Percentiles rank a stretch among this genome's conserved stretches.
Conservation (phyloP, 202 grass and related monocot species). For the Setaria viridis region DNA sequence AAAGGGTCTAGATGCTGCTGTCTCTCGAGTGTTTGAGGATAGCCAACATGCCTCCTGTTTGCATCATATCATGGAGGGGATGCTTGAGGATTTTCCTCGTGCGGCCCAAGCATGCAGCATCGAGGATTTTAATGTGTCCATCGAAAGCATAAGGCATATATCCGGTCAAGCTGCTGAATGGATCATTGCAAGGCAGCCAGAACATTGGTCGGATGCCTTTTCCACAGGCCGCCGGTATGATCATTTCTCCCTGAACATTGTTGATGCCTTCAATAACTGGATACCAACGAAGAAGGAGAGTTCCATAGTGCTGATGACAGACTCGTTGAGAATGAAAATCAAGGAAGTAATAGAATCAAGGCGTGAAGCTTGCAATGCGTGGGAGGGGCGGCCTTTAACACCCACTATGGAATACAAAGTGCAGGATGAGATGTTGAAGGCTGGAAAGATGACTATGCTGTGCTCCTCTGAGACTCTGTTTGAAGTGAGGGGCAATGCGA, state of each 20-base stretch:
- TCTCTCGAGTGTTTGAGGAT: slow-evolving; percentile 80
- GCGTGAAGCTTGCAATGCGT: slow-evolving; percentile 65
- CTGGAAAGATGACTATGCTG: slow-evolving; percentile 77
- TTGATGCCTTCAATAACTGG: slow-evolving; percentile 86
- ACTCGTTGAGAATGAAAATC: slow-evolving; percentile 74
- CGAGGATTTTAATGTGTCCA: slow-evolving; percentile 88
- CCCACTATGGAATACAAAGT: slow-evolving; percentile 87
- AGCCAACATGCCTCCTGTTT: slow-evolving; percentile 85
- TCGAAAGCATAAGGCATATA: slow-evolving; percentile 89
- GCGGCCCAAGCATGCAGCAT: slow-evolving; percentile 83
- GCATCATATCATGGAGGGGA: slow-evolving; percentile 78
- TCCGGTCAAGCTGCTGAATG: slow-evolving; percentile 93
- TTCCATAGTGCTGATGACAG: slow-evolving; percentile 83
- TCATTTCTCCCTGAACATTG: slow-evolving; percentile 85
- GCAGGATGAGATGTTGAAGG: slow-evolving; percentile 70
- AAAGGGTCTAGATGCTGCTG: slow-evolving; percentile 86
- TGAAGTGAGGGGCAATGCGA: slow-evolving; percentile 83
- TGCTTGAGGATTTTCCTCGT: slow-evolving; percentile 92
- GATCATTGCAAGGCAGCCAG: slow-evolving; percentile 88
- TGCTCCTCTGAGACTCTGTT: slow-evolving; percentile 96
- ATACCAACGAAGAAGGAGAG: slow-evolving; percentile 91
- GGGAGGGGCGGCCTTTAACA: slow-evolving; percentile 79
- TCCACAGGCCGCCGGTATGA: slow-evolving; percentile 82
- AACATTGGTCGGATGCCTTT: slow-evolving; percentile 95
- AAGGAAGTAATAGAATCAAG: slow-evolving; percentile 72